Evolutionary conservation across 73 alveolate species (phyloP).

Genomic region (Symbiodinium pilosum): DNA sequence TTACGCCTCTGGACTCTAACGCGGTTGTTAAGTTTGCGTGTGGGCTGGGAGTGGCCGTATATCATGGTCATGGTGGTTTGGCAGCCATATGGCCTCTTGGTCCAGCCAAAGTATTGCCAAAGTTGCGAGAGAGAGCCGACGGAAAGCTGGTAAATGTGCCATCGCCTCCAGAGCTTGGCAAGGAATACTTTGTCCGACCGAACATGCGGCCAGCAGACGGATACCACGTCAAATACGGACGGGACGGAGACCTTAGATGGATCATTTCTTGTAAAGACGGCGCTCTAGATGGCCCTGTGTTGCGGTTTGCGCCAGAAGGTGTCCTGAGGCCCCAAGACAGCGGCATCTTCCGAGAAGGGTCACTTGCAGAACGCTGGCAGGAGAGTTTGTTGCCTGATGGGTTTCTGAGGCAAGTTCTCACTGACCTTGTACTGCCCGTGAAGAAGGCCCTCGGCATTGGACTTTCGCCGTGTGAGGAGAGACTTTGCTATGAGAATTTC

Average conservation of each 20-base stretch:
- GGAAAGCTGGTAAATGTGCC: background rate
- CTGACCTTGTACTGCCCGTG: conserved; percentile 33
- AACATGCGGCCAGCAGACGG: conserved; percentile 58
- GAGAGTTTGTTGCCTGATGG: conserved; percentile 16
- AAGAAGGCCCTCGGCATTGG: conserved; percentile 35
- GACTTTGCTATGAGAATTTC: conserved; percentile 54
- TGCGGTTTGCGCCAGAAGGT: conserved; percentile 86
- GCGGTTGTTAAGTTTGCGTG: conserved; percentile 65
- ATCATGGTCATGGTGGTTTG: conserved; percentile 47
- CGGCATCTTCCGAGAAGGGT: conserved; percentile 32
- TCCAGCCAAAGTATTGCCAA: background rate
- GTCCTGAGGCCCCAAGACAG: conserved; percentile 30
- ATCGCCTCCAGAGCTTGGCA: conserved; percentile 56
- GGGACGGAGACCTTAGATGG: conserved; percentile 77
- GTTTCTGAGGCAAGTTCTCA: conserved; percentile 23
- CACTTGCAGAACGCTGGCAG: conserved; percentile 20
- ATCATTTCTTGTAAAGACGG: background rate
- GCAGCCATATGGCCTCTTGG: conserved; percentile 71
- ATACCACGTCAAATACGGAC: conserved; percentile 42
- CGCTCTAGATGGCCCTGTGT: conserved; percentile 15
- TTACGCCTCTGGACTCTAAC: conserved; percentile 66
- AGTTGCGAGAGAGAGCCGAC: background rate
- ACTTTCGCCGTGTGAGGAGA: conserved; percentile 37
- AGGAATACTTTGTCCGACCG: conserved; percentile 10
- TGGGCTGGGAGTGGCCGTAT: conserved; percentile 43